A percentile compares a stretch with the other conserved stretches of the same genome.
These are phyloP conservation scores for Bertia moriformis DNA, from an alignment of 2,329 filamentous ascomycete species.

Conservation along the genomic window DNA sequence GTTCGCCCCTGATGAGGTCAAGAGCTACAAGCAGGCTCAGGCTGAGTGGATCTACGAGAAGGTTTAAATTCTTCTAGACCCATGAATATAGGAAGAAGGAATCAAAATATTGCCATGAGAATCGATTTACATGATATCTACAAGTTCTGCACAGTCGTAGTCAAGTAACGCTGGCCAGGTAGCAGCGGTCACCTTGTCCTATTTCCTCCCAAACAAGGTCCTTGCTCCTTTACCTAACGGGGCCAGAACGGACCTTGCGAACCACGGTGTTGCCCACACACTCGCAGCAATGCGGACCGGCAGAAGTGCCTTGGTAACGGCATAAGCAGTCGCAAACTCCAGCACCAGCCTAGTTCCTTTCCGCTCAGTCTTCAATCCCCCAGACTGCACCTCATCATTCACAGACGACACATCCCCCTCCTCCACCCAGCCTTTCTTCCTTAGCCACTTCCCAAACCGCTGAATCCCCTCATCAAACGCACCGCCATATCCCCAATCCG, in stretches of 20 bases:
- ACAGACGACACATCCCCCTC: constrained; percentile 8
- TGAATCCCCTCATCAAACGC: constrained; percentile 15
- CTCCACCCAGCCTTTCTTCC: constrained; percentile 7
- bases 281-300: constrained; percentile 64
- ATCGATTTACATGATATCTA: too few relatives aligned
- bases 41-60: constrained; percentile 98
- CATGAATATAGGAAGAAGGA: neutral
- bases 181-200: neutral
- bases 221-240: constrained; percentile 24
- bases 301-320: constrained; percentile 73
- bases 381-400: constrained; percentile 14
- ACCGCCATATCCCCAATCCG: constrained; percentile 15
- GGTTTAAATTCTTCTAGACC: constrained; percentile 22
- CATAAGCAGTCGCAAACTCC: constrained; percentile 76
- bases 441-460: constrained; percentile 18
- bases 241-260: constrained; percentile 53
- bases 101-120: neutral
- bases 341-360: constrained; percentile 35
- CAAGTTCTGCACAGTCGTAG: too few relatives aligned
- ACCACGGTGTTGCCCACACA: constrained; percentile 84
- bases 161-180: too few relatives aligned
- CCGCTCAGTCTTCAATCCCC: constrained; percentile 2
- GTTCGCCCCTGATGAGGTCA: constrained; percentile 82
- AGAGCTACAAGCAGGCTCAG: constrained; percentile 71
- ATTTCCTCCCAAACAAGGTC: constrained; percentile 18